These are phyloP conservation scores for Phytophthora tentaculata DNA, from an alignment of 352 stramenopile species.

Conservation along the genomic window DNA sequence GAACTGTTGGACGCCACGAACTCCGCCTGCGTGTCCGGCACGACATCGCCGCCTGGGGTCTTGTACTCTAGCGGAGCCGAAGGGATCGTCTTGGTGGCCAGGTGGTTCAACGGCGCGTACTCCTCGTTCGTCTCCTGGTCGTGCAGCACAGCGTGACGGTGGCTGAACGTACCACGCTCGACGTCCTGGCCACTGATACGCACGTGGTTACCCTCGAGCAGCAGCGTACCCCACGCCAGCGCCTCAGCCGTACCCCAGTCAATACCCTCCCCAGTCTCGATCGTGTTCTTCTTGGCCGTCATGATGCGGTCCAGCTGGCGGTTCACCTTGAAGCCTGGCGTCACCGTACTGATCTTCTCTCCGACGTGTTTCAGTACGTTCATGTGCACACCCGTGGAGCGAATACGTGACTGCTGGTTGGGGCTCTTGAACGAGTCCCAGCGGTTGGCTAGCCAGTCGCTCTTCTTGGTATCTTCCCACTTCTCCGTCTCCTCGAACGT, in stretches of 20 bases:
- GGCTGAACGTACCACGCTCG: constrained; percentile 92
- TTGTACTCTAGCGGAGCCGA: constrained; percentile 66
- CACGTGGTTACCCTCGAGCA: constrained; percentile 92
- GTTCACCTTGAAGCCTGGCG: constrained; percentile 92
- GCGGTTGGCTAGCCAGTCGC: constrained; percentile 94
- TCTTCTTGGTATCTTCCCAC: constrained; percentile 90
- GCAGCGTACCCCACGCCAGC: constrained; percentile 94
- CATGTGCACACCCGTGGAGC: constrained; percentile 93
- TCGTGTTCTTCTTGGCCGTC: constrained; percentile 77
- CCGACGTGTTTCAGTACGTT: constrained; percentile 93
- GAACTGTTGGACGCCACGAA: constrained; percentile 95
- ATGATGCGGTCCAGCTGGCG: constrained; percentile 95
- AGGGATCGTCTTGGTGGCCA: constrained; percentile 72
- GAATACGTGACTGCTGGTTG: constrained; percentile 91
- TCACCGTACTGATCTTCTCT: constrained; percentile 81
- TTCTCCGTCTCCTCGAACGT: constrained; percentile 95
- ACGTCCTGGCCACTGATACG: constrained; percentile 95
- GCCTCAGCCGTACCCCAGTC: constrained; percentile 98
- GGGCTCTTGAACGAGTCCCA: constrained; percentile 98
- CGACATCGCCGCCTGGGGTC: constrained; percentile 22
- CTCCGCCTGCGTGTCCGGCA: constrained; percentile 87
- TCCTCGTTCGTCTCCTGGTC: constrained; percentile 95
- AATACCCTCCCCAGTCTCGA: constrained; percentile 88
- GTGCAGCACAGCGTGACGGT: constrained; percentile 95
- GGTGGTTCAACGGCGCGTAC: constrained; percentile 93